phyloP scores from a whole-genome alignment of 1,284 basidiomycete species.

The Melampsora occidentalis region DNA sequence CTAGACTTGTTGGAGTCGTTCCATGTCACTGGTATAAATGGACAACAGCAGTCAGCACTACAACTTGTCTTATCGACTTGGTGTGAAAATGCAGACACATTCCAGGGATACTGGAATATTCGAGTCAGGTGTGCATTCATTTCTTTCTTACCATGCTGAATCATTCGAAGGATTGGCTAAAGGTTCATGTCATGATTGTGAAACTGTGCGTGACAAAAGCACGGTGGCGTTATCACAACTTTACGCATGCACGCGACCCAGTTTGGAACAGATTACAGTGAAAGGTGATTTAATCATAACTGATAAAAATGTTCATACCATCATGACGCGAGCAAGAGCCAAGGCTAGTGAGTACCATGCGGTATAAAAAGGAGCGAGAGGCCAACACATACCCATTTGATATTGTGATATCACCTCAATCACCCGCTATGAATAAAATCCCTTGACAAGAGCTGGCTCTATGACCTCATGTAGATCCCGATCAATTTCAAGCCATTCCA shows the following conservation, averaged over 20 bases:
- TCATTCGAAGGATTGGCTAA: too few relatives aligned
- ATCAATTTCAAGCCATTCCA: conserved; percentile 2
- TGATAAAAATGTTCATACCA: conserved; percentile 67
- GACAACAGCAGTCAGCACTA: conserved; percentile 61
- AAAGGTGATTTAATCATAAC: conserved; percentile 89
- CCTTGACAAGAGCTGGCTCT: neutral
- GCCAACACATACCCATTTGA: neutral
- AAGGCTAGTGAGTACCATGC: conserved; percentile 15
- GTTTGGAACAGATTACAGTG: conserved; percentile 67
- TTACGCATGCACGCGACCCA: conserved; percentile 66
- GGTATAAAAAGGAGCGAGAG: neutral
- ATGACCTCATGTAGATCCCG: neutral
- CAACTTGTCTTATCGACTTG: conserved; percentile 80
- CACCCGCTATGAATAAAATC: neutral
- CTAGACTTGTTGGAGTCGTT: conserved; percentile 70
- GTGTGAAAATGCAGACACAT: conserved; percentile 89
- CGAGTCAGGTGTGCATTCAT: conserved; percentile 62
- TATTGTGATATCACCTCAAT: neutral
- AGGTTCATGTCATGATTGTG: neutral
- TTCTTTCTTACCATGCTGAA: neutral
- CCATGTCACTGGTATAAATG: conserved; percentile 57
- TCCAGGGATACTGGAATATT: conserved; percentile 90
- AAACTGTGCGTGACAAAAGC: conserved; percentile 53
- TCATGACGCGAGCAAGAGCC: conserved; percentile 10
- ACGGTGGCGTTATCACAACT: conserved; percentile 76